Evolutionary conservation across 2,329 filamentous ascomycete species (phyloP), one percentile per base, ranked within the genome.

Genomic region (Fusarium setosum): DNA sequence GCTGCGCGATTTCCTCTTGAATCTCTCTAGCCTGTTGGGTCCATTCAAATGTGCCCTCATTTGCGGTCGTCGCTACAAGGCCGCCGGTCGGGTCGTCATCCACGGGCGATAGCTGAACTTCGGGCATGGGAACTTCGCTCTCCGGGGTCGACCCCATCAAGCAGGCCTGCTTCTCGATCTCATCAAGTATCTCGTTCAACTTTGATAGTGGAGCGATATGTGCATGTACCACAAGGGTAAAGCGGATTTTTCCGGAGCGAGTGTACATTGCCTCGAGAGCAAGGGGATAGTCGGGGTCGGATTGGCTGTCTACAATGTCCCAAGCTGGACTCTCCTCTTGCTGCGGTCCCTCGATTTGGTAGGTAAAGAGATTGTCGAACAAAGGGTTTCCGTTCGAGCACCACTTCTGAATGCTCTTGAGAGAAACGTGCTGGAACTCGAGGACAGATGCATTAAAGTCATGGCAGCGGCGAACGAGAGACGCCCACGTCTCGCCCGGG

Each of bases 321-420:
- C 92, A 94, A 1, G 88, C 67, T 2, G 68, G 55, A 3, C 76
- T 68, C 4, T 75, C 63, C n/a, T 71, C 72, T 0, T 71, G 56
- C 0, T 70, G 58, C 1, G 72, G 63, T 1, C 76, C 69, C 9
- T 86, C 80, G 32, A 84, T 82, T 71, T 96, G 92, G 73, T 95
- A 97, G 0, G 93, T 91, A 68, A 97, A 96, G 2, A 97, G 80
- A 0, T 84, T 90, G 59, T 97, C 91, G 72, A 97, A 97, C 3
- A 95, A 77, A 0, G 86, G 82, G 38, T 86, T 79, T 4, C 84
- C 84, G 5, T 81, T 80, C 0, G 85, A 83, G 66, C 88, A 89
- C 90, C 92, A 96, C 75, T 93, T 96, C 71, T 92, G 89, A 31
- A 97, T 90, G 42, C 92, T 87, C 20, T 93, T 86, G 10, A 97